Base-by-base conservation (phyloP, 495 filamentous ascomycete genomes). In the Xylaria intraflava region DNA sequence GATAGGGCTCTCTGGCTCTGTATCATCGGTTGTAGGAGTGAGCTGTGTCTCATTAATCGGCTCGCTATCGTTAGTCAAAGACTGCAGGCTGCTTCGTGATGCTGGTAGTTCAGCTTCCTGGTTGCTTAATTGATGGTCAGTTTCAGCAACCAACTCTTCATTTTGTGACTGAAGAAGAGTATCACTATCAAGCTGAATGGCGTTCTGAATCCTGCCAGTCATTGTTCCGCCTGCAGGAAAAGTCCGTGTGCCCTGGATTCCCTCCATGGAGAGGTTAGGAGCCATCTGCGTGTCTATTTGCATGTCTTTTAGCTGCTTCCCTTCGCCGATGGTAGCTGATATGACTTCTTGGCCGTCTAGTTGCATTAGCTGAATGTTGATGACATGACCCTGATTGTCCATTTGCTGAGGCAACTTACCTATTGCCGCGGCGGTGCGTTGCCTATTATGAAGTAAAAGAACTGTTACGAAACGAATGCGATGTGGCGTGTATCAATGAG, bases 271-370 rank as follows among this genome's bases (percentile, higher is more conserved):
- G 20, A 65, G 46, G 12, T 52, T 24, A 4, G 64, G 19, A 6
- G 69, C 65, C 9, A 68, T 23, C 14, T 69, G 48, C 5, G 33
- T 33, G 40, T 73, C 69, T 12, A 65, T 61, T 8, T 57, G 1
- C 0, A 46, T 51, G 11, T 55, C 67, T 27, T 70, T 63, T 9
- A 31, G 35, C n/a, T 58, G 50, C 38, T 73, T 69, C n/a, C 64
- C 67, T 43, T 65, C 69, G 40, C 40, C 16, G 7, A 43, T 3
- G n/a, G 19, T 51, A 23, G 31, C 19, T 7, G 50, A 33, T 10
- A 56, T 30, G 2, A 67, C 38, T 20, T 60, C 41, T 16, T 65
- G 33, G 16, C 53, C 42, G 51, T 72, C 68, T 45, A 66, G 46
- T 39, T 51, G 50, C 36, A 69, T 62, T 14, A 71, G 50, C 35